phyloP scores from a whole-genome alignment of 2,329 filamentous ascomycete species.

The Emydomyces testavorans region DNA sequence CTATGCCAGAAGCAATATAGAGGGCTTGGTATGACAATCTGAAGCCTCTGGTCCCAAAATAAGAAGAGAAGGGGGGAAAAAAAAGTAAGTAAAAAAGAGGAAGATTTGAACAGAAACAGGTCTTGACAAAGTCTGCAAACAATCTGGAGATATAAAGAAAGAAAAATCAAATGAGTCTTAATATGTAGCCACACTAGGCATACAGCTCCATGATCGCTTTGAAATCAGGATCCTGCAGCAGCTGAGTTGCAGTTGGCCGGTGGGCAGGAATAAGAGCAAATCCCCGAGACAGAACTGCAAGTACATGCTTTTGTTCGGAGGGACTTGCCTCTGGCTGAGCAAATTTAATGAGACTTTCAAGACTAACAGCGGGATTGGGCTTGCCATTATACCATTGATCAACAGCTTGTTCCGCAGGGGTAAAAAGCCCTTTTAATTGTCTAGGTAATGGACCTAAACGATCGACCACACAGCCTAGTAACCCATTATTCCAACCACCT shows the following conservation, averaged over 20 bases:
- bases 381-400: conserved; percentile 24
- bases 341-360: conserved; percentile 3
- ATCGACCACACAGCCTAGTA: conserved; percentile 2
- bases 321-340: conserved; percentile 1
- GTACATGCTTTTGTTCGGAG: conserved; percentile 11
- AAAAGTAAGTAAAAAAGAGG: no score
- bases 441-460: conserved; percentile 1
- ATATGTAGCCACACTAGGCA: not conserved
- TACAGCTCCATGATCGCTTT: conserved; percentile 22
- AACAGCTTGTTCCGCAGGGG: conserved; percentile 10
- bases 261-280: conserved; percentile 21
- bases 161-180: not conserved
- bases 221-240: conserved; percentile 23
- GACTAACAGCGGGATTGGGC: not conserved
- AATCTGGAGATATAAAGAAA: not conserved
- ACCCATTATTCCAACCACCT: not conserved
- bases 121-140: not conserved
- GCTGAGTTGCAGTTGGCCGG: conserved; percentile 20
- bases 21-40: no score
- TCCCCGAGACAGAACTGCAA: conserved; percentile 20
- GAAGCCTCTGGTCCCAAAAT: not conserved
- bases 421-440: conserved; percentile 17
- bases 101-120: no score
- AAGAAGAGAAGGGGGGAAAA: no score
- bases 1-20: no score